Conservation (phyloP, 495 filamentous ascomycete species). For the Aspergillus nanangensis region DNA sequence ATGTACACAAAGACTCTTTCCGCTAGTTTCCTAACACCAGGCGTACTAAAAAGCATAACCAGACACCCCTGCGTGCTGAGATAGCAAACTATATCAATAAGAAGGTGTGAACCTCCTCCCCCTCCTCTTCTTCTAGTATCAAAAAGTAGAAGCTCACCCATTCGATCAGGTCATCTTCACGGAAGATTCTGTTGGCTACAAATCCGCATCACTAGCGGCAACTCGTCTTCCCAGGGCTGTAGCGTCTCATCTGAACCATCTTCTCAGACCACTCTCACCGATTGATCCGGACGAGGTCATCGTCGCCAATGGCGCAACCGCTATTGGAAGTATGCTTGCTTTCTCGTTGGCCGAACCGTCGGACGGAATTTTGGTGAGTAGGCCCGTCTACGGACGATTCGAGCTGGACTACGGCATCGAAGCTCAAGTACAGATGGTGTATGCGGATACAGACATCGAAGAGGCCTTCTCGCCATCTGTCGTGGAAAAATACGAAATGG, state of each 20-base stretch:
- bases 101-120: constrained; percentile 14
- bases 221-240: constrained; percentile 25
- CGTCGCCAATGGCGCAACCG: constrained; percentile 32
- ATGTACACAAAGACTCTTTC: constrained; percentile 22
- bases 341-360: constrained; percentile 39
- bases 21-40: too few relatives aligned
- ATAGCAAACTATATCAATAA: constrained; percentile 30
- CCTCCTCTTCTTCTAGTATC: not conserved
- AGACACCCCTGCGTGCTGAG: constrained; percentile 26
- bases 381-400: constrained; percentile 38
- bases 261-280: constrained; percentile 27
- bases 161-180: constrained; percentile 27
- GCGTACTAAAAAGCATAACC: not conserved
- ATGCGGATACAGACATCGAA: constrained; percentile 24
- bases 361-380: constrained; percentile 39
- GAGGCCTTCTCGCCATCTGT: constrained; percentile 25
- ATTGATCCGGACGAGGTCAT: constrained; percentile 32
- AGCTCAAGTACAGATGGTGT: constrained; percentile 30
- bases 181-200: constrained; percentile 26
- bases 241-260: constrained; percentile 31
- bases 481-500: constrained; percentile 28
- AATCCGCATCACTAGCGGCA: constrained; percentile 22
- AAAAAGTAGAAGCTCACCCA: not conserved
- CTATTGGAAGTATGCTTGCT: constrained; percentile 30
- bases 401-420: constrained; percentile 36